Conservation (phyloP, 345 rosid species). For the Punica granatum region DNA sequence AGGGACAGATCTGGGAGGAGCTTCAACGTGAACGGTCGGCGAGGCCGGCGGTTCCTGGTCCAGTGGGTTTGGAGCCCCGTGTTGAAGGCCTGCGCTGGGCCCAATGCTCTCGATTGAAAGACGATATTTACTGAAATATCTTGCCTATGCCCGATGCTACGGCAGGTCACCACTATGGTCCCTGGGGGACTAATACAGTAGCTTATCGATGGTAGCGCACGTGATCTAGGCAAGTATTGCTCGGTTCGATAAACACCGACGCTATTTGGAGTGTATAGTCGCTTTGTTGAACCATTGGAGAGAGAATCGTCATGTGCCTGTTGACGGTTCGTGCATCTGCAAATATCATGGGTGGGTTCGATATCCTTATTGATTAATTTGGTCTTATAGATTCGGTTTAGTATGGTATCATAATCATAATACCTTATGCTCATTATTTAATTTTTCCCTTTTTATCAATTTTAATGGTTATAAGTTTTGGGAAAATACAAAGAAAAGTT, state of each 20-base stretch:
- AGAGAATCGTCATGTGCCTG: not conserved
- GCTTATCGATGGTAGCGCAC: too few relatives aligned
- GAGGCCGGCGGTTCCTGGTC: constrained; percentile 67
- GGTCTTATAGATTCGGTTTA: too few relatives aligned
- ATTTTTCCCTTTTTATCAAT: too few relatives aligned
- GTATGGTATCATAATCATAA: too few relatives aligned
- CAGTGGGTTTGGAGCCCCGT: constrained; percentile 94
- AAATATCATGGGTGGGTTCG: too few relatives aligned
- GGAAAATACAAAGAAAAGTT: too few relatives aligned
- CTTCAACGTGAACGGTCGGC: constrained; percentile 64
- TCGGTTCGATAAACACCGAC: not conserved
- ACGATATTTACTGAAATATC: not conserved
- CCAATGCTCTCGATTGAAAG: constrained; percentile 54
- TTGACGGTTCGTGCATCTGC: not conserved
- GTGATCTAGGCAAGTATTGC: not conserved
- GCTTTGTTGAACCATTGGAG: not conserved
- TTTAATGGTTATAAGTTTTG: too few relatives aligned
- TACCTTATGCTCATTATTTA: too few relatives aligned
- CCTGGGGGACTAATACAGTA: too few relatives aligned
- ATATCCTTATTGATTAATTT: too few relatives aligned
- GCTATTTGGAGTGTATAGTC: too few relatives aligned
- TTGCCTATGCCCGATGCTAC: not conserved
- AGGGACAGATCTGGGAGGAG: constrained; percentile 51
- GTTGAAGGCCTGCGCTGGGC: constrained; percentile 75
- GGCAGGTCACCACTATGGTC: too few relatives aligned